Conservation (phyloP, 257 asterid genomes). For the Gentiana dahurica region DNA sequence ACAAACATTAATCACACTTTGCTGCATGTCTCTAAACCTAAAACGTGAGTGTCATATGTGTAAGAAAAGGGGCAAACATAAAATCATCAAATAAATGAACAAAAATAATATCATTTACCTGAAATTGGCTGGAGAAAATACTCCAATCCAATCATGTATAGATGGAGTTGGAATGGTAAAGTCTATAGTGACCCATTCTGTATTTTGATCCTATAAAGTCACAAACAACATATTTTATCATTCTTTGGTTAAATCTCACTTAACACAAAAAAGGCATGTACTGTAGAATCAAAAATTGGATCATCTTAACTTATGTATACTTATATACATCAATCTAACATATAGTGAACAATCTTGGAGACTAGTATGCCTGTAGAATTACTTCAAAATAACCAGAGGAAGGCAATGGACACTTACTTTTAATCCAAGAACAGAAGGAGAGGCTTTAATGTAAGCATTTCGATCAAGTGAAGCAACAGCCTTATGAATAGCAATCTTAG, state of each 20-base stretch:
- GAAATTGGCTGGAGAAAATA: slow-evolving; percentile 91
- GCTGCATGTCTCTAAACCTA: too few relatives aligned
- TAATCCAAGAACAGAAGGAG: slow-evolving; percentile 72
- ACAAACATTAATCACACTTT: too few relatives aligned
- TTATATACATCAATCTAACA: background rate
- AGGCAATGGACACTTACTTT: slow-evolving; percentile 30
- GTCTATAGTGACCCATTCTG: slow-evolving; percentile 61
- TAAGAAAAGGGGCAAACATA: background rate
- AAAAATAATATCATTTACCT: slow-evolving; percentile 29
- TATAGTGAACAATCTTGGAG: background rate
- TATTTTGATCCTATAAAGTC: slow-evolving; percentile 28
- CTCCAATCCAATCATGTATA: slow-evolving; percentile 82
- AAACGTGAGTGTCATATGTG: too few relatives aligned
- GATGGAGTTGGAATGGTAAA: slow-evolving; percentile 51
- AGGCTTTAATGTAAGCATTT: slow-evolving; percentile 48
- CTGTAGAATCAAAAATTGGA: background rate
- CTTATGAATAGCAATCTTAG: slow-evolving; percentile 45
- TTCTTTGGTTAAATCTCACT: too few relatives aligned
- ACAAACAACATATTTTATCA: too few relatives aligned
- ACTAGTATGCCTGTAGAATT: background rate
- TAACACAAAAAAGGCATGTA: background rate
- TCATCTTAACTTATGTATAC: background rate
- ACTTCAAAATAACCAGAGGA: too few relatives aligned
- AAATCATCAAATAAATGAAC: background rate
- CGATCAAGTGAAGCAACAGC: slow-evolving; percentile 46